A percentile compares a stretch with the other conserved stretches of the same genome.
These are phyloP conservation scores for Lactarius akahatsu DNA, from an alignment of 768 basidiomycete genomes.

Conservation along the genomic window DNA sequence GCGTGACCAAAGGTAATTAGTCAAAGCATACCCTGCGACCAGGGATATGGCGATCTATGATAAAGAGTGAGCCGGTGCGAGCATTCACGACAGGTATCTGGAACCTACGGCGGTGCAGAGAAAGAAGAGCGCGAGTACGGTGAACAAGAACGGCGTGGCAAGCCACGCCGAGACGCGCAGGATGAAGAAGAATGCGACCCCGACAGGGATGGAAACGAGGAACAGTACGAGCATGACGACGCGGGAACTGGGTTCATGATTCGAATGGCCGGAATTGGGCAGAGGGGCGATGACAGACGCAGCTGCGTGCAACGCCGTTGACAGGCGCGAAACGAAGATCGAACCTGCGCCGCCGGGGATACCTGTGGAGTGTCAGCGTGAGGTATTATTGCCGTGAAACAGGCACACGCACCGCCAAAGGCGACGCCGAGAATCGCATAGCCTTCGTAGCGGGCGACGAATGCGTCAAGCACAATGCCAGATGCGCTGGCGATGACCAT, in stretches of 20 bases:
- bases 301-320: conserved; percentile 79
- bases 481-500: conserved; percentile 87
- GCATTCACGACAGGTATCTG: background rate
- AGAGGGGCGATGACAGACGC: conserved; percentile 34
- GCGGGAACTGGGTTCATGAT: conserved; percentile 38
- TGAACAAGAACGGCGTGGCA: conserved; percentile 63
- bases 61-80: background rate
- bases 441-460: conserved; percentile 83
- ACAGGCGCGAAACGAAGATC: conserved; percentile 87
- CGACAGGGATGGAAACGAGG: conserved; percentile 75
- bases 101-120: conserved; percentile 75
- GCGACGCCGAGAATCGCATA: conserved; percentile 87
- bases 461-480: conserved; percentile 88
- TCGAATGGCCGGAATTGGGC: conserved; percentile 24
- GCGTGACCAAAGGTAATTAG: conserved; percentile 74
- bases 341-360: conserved; percentile 88
- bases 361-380: conserved; percentile 41
- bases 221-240: conserved; percentile 70
- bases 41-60: conserved; percentile 70
- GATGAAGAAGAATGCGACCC: conserved; percentile 67
- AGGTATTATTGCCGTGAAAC: background rate
- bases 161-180: conserved; percentile 77
- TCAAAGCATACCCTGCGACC: conserved; percentile 60
- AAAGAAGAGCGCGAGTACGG: conserved; percentile 62
- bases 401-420: conserved; percentile 64